Base-by-base conservation (phyloP, 2,329 filamentous ascomycete species). In the Alternaria dauci region DNA sequence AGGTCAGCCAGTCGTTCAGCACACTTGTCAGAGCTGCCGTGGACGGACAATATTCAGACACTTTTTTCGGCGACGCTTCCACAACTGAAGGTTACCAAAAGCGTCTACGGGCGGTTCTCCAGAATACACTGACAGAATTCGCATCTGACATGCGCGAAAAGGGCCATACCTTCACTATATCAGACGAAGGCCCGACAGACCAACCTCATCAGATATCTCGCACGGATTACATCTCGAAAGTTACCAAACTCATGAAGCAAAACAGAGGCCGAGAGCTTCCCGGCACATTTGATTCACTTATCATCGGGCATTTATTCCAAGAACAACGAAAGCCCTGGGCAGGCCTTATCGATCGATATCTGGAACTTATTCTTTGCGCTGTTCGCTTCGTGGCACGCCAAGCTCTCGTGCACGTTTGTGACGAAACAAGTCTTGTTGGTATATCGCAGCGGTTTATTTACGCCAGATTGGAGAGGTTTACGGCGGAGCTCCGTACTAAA, bases 41-140 rank as follows among this genome's bases (percentile, higher is more conserved):
- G 0, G 80, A 86, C 25, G 87, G 86, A 0, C 38, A 38, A 3
- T 75, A 75, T 52, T 79, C 72, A 2, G 76, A 85, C 59, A 36
- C 68, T 0, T 88, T 88, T 70, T 88, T 88, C 58, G 78, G 66
- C 5, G 48, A 66, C 11, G 63, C 64, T 2, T 58, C 48, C 5
- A 62, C 59, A 4, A 26, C 16, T 1, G 58, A 51, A 9, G 66
- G 63, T 5, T 69, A 71, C 28, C 55, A 70, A 16, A 68, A 62
- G 43, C 68, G 67, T 18, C 12, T 72, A 4, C 56, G 71, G 43
- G 71, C 71, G 44, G 58, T 69, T 4, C 41, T 72, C 1, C 71
- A 74, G 28, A 73, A 71, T 26, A 50, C 30, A 5, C 48, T 68
- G n/a, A 65, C 60, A 16, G 56, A 65, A 0, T 71, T 71, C 16